These are phyloP conservation scores for Trebouxiophyceae sp. DNA, from an alignment of 163 green algal species.

Conservation along the genomic window DNA sequence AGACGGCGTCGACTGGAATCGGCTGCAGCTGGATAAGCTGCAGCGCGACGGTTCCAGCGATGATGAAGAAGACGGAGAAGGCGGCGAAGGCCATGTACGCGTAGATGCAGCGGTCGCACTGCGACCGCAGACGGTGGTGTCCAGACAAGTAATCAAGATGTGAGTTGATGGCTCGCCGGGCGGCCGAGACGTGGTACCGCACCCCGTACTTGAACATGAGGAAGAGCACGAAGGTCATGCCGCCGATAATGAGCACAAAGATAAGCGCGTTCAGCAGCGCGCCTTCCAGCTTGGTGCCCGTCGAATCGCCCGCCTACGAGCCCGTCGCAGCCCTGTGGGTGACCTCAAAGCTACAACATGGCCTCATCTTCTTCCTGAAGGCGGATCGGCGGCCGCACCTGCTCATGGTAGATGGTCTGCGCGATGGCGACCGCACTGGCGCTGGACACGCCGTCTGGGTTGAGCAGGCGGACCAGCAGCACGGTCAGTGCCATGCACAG, in stretches of 20 bases:
- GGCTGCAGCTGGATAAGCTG: conserved; percentile 53
- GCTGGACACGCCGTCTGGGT: conserved; percentile 54
- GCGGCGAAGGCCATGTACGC: conserved; percentile 93
- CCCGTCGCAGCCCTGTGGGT: too few relatives aligned
- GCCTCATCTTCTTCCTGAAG: too few relatives aligned
- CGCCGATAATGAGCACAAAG: conserved; percentile 76
- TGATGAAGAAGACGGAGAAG: conserved; percentile 92
- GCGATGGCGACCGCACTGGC: conserved; percentile 57
- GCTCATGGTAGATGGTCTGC: conserved; percentile 66
- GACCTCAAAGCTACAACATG: too few relatives aligned
- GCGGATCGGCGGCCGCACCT: conserved; percentile 30
- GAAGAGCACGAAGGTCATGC: conserved; percentile 88
- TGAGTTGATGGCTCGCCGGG: too few relatives aligned
- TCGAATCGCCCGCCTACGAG: conserved; percentile 62
- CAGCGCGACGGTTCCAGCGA: conserved; percentile 66
- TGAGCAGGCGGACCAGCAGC: conserved; percentile 74
- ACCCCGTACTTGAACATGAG: conserved; percentile 89
- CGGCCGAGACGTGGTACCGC: too few relatives aligned
- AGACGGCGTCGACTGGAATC: conserved; percentile 74
- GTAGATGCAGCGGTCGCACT: conserved; percentile 84
- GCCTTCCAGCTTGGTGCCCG: conserved; percentile 70
- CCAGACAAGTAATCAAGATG: too few relatives aligned
- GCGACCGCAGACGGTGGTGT: conserved; percentile 11
- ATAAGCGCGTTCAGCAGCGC: conserved; percentile 88
- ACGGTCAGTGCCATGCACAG: conserved; percentile 92